Percentiles rank a stretch among this genome's conserved stretches.
Evolutionary conservation across 352 stramenopile species (phyloP).

Genomic region (Peronospora belbahrii): DNA sequence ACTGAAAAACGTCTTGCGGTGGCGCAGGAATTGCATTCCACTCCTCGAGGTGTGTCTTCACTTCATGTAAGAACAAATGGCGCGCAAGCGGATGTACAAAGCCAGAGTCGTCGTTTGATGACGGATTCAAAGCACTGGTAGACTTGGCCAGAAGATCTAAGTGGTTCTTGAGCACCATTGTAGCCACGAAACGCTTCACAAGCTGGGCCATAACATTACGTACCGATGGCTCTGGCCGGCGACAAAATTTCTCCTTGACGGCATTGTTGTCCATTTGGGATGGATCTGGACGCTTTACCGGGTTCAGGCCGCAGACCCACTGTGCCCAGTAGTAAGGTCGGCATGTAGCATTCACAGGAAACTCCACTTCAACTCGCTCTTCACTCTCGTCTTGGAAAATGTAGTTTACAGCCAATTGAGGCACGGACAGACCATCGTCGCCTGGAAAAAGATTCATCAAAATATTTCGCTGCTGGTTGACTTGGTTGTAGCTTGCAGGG

Average conservation of each 20-base stretch:
- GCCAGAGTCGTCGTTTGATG: constrained; percentile 2
- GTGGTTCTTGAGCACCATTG: constrained; percentile 39
- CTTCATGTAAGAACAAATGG: constrained; percentile 33
- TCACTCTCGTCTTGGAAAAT: constrained; percentile 25
- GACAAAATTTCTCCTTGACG: constrained; percentile 9
- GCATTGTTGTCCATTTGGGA: not conserved
- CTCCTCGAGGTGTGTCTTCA: constrained; percentile 41
- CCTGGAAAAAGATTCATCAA: constrained; percentile 58
- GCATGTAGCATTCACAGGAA: constrained; percentile 28
- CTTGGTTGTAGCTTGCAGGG: constrained; percentile 12
- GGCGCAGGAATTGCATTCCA: constrained; percentile 44
- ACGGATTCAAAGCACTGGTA: constrained; percentile 4
- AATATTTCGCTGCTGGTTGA: constrained; percentile 20
- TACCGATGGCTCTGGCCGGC: constrained; percentile 55
- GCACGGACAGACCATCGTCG: constrained; percentile 41
- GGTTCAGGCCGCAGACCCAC: constrained; percentile 62
- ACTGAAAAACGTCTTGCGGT: constrained; percentile 32
- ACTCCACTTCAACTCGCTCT: constrained; percentile 30
- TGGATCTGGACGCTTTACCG: constrained; percentile 32
- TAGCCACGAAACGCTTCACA: constrained; percentile 41
- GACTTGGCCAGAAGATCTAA: constrained; percentile 33
- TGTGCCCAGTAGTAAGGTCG: constrained; percentile 70
- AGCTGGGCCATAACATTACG: constrained; percentile 60
- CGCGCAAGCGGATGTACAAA: constrained; percentile 33
- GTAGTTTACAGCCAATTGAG: constrained; percentile 42